Percentiles rank a stretch among this genome's conserved stretches.
Conservation (phyloP, 768 basidiomycete species). For the Russula foetens region DNA sequence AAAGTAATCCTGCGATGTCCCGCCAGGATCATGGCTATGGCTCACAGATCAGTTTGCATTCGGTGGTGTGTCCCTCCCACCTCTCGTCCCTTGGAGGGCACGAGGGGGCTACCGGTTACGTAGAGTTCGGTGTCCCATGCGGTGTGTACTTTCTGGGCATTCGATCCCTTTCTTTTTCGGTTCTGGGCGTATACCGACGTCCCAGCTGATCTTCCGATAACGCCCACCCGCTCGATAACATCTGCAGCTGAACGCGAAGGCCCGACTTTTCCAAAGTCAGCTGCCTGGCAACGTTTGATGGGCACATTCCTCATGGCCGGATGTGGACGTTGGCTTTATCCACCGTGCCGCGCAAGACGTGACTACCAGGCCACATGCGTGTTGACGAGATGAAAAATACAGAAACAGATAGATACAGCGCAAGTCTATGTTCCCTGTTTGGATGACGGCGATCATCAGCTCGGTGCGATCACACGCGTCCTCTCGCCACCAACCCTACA, state of each 20-base stretch:
- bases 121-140: not conserved
- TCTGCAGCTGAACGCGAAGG: not conserved
- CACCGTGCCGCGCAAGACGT: not conserved
- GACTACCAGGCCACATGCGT: not conserved
- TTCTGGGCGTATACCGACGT: not conserved
- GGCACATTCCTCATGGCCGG: not conserved
- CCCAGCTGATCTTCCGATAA: constrained; percentile 8
- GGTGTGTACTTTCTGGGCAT: not conserved
- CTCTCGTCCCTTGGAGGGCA: not conserved
- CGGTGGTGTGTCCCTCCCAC: not conserved
- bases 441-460: not conserved
- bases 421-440: not conserved
- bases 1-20: not conserved
- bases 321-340: not conserved
- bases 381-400: not conserved
- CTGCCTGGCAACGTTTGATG: not conserved
- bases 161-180: not conserved
- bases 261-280: not conserved
- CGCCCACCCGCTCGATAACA: not conserved
- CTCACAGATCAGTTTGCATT: not conserved
- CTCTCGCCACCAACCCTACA: not conserved
- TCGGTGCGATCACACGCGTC: not conserved
- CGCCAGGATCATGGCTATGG: not conserved
- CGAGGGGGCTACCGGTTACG: constrained; percentile 2
- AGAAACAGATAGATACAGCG: not conserved